A percentile compares a stretch with the other conserved stretches of the same genome.
These are phyloP conservation scores for Galerina sulciceps DNA, from an alignment of 768 basidiomycete species.

Conservation along the genomic window DNA sequence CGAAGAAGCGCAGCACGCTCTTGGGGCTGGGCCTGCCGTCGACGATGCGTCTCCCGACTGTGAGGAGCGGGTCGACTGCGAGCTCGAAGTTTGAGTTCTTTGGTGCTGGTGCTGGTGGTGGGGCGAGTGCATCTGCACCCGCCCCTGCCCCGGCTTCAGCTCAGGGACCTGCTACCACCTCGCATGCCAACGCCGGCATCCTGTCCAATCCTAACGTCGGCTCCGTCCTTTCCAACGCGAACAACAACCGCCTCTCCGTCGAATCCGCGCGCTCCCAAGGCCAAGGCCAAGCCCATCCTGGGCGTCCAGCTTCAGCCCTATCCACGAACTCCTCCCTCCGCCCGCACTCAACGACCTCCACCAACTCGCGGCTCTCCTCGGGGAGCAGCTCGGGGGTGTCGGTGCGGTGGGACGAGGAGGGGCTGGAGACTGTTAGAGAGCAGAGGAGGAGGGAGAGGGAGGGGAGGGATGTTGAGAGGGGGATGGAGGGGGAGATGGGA, in stretches of 20 bases:
- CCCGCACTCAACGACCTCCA: constrained; percentile 23
- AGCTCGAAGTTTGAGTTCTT: constrained; percentile 28
- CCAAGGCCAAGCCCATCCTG: not conserved
- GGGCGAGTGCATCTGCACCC: not conserved
- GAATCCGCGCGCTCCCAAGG: constrained; percentile 34
- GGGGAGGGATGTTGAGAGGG: constrained; percentile 34
- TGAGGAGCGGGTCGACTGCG: constrained; percentile 42
- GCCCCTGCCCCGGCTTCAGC: no score
- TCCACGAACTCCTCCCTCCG: constrained; percentile 43
- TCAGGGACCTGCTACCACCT: no score
- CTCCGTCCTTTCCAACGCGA: not conserved
- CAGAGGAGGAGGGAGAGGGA: constrained; percentile 42
- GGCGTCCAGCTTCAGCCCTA: constrained; percentile 19
- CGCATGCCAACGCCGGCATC: not conserved
- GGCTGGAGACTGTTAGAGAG: constrained; percentile 53
- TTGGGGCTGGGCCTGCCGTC: constrained; percentile 68
- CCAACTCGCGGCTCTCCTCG: constrained; percentile 22
- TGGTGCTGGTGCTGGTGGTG: not conserved
- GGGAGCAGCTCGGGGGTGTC: constrained; percentile 11
- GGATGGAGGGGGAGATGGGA: constrained; percentile 32
- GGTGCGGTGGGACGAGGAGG: constrained; percentile 32
- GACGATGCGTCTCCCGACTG: constrained; percentile 47
- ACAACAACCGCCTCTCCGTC: constrained; percentile 40
- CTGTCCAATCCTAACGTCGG: not conserved
- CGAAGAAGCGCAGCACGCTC: constrained; percentile 62